Evolutionary conservation across 306 rosid species (phyloP), one percentile per base, ranked within the genome.

Genomic region (Carpinus fangiana): DNA sequence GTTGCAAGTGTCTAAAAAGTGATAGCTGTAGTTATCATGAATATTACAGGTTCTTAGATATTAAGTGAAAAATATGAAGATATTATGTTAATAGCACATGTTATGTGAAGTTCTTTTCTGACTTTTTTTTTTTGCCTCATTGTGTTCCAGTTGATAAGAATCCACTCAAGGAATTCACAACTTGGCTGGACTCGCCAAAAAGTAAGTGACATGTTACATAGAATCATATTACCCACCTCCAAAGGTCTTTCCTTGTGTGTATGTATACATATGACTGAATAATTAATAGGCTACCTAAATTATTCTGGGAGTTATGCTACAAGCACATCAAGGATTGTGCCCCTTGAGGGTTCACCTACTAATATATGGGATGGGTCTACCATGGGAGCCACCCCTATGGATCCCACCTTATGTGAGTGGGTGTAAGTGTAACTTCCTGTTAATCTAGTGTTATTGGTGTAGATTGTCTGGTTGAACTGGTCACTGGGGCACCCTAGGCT

Each of bases 131-230:
- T 60, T 43, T 75, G 73, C 77, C 28, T 72, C 78, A 66, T 26
- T 75, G 77, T 84, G 72, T 87, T 75, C 9, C 89, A 94, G 98
- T 81, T 92, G 75, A 36, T 81, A 60, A 89, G 97, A 82, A 87
- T 95, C 83, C 97, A 92, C 80, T 72, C 43, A 73, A 88, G 98
- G 74, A 88, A 84, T 68, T 79, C 78, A 67, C 90, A 84, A 76
- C 78, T 67, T 75, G 91, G 92, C 75, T 95, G 97, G 98, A 90
- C 93, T 86, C 97, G 98, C 47, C 98, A 92, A 82, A 95, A 95
- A 82, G 98, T 95, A 87, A 87, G 97, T 82, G 43, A 73, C 14
- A 9, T 48, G 52, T 48, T 9, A 48, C 52, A 48, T 2, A 23
- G 9, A 59, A 59, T 23, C 26, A 23, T 23, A 20, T 20, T 59